These are phyloP conservation scores for Usnea hakonensis DNA, from an alignment of 495 filamentous ascomycete genomes.

Conservation along the genomic window DNA sequence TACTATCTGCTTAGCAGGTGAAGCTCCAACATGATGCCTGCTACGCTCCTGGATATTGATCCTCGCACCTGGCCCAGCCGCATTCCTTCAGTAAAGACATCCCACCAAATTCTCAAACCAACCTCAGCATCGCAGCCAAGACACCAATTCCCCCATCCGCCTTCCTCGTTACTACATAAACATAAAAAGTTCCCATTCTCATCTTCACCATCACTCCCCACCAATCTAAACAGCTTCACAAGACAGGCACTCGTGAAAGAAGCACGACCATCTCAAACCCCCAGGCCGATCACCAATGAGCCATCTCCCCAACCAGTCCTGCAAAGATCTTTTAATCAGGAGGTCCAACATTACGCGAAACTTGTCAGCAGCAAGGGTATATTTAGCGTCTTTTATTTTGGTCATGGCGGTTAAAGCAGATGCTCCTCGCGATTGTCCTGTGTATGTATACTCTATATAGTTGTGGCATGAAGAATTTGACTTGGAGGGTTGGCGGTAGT, in stretches of 20 bases:
- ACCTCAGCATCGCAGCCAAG: constrained; percentile 29
- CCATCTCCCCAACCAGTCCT: constrained; percentile 19
- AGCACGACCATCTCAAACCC: constrained; percentile 6
- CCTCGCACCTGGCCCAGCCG: too few species aligned
- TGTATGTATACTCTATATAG: constrained; percentile 29
- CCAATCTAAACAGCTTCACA: not conserved
- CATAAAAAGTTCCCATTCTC: too few species aligned
- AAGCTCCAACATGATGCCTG: too few species aligned
- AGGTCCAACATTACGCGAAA: constrained; percentile 31
- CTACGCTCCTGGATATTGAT: too few species aligned
- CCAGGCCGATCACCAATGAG: not conserved
- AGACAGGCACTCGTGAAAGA: not conserved
- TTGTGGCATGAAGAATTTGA: constrained; percentile 25
- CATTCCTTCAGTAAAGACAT: too few species aligned
- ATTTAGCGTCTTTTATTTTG: constrained; percentile 20
- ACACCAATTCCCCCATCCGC: constrained; percentile 27
- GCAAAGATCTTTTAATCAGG: constrained; percentile 31
- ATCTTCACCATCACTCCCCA: not conserved
- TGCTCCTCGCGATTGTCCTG: constrained; percentile 21
- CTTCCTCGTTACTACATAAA: too few species aligned
- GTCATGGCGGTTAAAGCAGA: not conserved
- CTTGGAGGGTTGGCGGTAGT: constrained; percentile 16
- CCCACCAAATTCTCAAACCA: constrained; percentile 30
- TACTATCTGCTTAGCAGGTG: too few species aligned
- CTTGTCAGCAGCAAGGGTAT: constrained; percentile 33